phyloP scores from a whole-genome alignment of 306 rosid species.

The Quercus aquifolioides region DNA sequence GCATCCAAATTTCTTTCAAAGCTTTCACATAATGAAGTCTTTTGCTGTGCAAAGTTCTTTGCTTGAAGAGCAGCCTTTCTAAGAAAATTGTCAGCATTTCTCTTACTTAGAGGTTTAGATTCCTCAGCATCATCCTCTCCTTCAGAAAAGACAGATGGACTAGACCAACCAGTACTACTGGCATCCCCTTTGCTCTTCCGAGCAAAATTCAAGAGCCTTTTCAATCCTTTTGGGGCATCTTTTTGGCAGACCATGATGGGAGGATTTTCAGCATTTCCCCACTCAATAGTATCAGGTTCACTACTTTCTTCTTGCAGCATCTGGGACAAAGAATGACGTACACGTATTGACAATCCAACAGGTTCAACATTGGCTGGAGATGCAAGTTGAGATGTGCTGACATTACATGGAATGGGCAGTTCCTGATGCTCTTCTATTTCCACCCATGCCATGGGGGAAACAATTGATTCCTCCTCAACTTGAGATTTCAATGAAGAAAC shows the following conservation, averaged over 20 bases:
- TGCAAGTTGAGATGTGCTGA: slow-evolving; percentile 42
- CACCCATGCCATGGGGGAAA: slow-evolving; percentile 83
- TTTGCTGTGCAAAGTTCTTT: slow-evolving; percentile 66
- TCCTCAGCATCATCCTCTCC: slow-evolving; percentile 95
- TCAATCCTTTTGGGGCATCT: slow-evolving; percentile 92
- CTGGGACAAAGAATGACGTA: slow-evolving; percentile 95
- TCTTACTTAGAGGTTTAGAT: slow-evolving; percentile 40
- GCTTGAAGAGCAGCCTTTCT: slow-evolving; percentile 68
- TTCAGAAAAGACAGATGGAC: slow-evolving; percentile 94
- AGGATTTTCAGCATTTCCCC: slow-evolving; percentile 97
- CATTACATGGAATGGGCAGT: slow-evolving; percentile 42
- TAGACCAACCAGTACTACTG: slow-evolving; percentile 72
- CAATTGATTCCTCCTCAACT: slow-evolving; percentile 71
- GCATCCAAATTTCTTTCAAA: slow-evolving; percentile 58
- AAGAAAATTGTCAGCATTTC: slow-evolving; percentile 64
- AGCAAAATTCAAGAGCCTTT: slow-evolving; percentile 92
- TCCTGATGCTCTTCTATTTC: slow-evolving; percentile 83
- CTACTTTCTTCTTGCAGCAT: slow-evolving; percentile 96
- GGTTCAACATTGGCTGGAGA: slow-evolving; percentile 47
- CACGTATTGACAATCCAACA: slow-evolving; percentile 54
- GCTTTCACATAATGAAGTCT: slow-evolving; percentile 48
- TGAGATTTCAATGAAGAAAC: slow-evolving; percentile 43
- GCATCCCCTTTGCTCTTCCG: slow-evolving; percentile 90
- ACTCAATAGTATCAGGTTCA: slow-evolving; percentile 71
- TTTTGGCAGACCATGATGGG: slow-evolving; percentile 75